Evolutionary conservation across 257 asterid species (phyloP).

Genomic region (Nicotiana noctiflora): DNA sequence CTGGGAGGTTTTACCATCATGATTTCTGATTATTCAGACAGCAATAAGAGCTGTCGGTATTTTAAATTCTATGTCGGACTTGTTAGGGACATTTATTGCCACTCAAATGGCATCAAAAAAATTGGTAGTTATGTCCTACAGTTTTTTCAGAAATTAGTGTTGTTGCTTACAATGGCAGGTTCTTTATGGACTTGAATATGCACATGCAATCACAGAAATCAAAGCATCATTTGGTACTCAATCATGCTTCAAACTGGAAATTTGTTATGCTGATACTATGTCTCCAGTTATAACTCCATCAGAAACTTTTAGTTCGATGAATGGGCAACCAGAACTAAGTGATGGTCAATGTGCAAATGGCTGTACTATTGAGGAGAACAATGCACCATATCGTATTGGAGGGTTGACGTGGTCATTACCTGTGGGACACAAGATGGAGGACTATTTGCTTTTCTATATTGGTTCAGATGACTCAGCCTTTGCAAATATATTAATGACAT

Average conservation of each 20-base stretch:
- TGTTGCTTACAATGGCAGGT: constrained; percentile 40
- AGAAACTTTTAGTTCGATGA: constrained; percentile 21
- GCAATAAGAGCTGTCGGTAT: background rate
- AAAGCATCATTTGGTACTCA: constrained; percentile 27
- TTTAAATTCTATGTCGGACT: background rate
- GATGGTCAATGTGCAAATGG: constrained; percentile 22
- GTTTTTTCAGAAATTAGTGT: too few relatives aligned
- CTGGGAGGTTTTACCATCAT: background rate
- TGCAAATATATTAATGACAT: constrained; percentile 60
- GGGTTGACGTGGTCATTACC: constrained; percentile 84
- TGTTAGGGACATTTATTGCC: background rate
- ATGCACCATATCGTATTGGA: constrained; percentile 39
- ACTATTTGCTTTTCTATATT: constrained; percentile 72
- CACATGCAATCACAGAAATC: constrained; percentile 62
- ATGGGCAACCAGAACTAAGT: constrained; percentile 17
- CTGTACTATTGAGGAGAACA: constrained; percentile 23
- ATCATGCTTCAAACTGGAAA: constrained; percentile 25
- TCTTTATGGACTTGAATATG: constrained; percentile 85
- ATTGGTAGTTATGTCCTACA: background rate
- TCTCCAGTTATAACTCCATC: constrained; percentile 50
- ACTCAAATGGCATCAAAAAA: background rate
- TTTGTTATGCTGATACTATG: constrained; percentile 48
- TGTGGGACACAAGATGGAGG: constrained; percentile 63
- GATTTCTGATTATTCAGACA: background rate
- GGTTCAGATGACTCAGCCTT: constrained; percentile 75